phyloP scores from a whole-genome alignment of 805 yeast species.

The Nakazawaea ishiwadae region DNA sequence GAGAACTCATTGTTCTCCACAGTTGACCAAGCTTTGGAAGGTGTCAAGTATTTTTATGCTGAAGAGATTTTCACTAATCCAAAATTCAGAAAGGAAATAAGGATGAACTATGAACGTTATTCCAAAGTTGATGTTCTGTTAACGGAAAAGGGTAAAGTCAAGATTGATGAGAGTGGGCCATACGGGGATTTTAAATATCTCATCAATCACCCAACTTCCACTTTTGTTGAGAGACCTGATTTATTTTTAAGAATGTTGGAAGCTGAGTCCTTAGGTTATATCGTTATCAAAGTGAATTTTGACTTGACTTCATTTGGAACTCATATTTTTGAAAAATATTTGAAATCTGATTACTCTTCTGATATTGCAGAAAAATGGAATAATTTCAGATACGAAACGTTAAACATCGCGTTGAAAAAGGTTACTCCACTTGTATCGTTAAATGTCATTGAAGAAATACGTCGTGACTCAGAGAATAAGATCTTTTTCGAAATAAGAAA shows the following conservation, averaged over 20 bases:
- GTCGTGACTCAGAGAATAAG: slow-evolving; percentile 68
- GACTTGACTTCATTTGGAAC: slow-evolving; percentile 32
- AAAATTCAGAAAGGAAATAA: slow-evolving; percentile 65
- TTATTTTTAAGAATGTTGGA: slow-evolving; percentile 83
- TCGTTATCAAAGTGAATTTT: slow-evolving; percentile 56
- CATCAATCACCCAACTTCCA: slow-evolving; percentile 70
- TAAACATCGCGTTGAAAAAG: slow-evolving; percentile 63
- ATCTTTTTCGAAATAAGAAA: slow-evolving; percentile 68
- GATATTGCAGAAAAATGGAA: slow-evolving; percentile 81
- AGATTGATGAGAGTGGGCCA: slow-evolving; percentile 75
- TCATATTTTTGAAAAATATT: slow-evolving; percentile 44
- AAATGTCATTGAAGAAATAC: slow-evolving; percentile 78
- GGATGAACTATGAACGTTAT: slow-evolving; percentile 56
- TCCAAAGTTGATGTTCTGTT: slow-evolving; percentile 69
- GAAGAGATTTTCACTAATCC: slow-evolving; percentile 82
- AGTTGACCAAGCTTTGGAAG: slow-evolving; percentile 58
- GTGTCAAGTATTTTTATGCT: slow-evolving; percentile 70
- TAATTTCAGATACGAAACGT: slow-evolving; percentile 59
- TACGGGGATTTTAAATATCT: slow-evolving; percentile 92
- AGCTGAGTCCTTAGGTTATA: slow-evolving; percentile 78
- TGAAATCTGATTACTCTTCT: slow-evolving; percentile 75
- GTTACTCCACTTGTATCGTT: slow-evolving; percentile 63
- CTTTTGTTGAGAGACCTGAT: slow-evolving; percentile 73
- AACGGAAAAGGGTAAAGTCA: slow-evolving; percentile 77
- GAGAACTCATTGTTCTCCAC: slow-evolving; percentile 47